phyloP scores from a whole-genome alignment of 345 rosid genomes.

The Citrus mangshanensis region DNA sequence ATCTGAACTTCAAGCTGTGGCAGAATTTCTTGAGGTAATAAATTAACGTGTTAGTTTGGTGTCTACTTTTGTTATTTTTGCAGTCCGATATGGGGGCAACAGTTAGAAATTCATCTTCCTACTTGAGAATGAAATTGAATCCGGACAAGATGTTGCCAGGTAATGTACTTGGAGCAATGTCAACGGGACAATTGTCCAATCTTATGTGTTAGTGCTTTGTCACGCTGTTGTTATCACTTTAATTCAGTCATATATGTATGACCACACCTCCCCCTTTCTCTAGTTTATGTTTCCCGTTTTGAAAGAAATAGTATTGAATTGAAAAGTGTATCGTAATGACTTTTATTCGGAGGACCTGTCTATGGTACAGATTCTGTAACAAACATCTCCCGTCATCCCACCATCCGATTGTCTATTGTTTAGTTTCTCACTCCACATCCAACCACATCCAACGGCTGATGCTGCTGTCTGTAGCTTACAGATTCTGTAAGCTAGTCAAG shows the following conservation, averaged over 20 bases:
- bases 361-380: too few relatives aligned
- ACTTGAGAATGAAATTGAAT: conserved; percentile 48
- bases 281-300: not conserved
- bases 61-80: not conserved
- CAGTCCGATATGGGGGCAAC: conserved; percentile 84
- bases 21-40: conserved; percentile 71
- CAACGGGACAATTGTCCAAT: conserved; percentile 59
- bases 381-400: too few relatives aligned
- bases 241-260: not conserved
- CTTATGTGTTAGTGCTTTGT: conserved; percentile 65
- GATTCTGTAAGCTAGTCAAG: too few relatives aligned
- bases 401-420: too few relatives aligned
- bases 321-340: not conserved
- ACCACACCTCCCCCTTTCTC: not conserved
- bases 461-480: too few relatives aligned
- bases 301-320: not conserved
- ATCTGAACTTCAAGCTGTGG: conserved; percentile 59
- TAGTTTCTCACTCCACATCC: too few relatives aligned
- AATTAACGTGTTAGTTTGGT: not conserved
- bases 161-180: conserved; percentile 58
- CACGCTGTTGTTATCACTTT: conserved; percentile 7
- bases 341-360: too few relatives aligned
- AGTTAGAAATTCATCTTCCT: conserved; percentile 9
- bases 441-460: too few relatives aligned
- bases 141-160: conserved; percentile 59